These are phyloP conservation scores for Entelexis paramagnoliae DNA, from an alignment of 1,139 yeast genomes.

Conservation along the genomic window DNA sequence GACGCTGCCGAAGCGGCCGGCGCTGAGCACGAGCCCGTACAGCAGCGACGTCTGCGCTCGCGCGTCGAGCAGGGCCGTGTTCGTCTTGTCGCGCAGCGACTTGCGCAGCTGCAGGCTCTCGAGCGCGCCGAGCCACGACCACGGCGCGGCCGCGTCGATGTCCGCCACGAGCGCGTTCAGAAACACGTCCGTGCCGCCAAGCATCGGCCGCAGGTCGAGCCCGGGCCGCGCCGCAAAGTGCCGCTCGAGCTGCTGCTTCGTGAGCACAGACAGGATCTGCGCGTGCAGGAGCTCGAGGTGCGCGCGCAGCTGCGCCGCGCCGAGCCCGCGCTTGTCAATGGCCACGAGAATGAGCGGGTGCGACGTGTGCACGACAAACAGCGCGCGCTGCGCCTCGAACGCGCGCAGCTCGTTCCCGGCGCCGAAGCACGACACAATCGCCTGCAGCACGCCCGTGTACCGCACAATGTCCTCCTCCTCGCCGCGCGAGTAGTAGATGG, in stretches of 20 bases:
- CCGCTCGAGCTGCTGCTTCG: slow-evolving; percentile 60
- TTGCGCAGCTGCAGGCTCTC: slow-evolving; percentile 46
- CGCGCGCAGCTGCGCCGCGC: slow-evolving; percentile 45
- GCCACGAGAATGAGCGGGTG: slow-evolving; percentile 70
- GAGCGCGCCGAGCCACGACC: slow-evolving; percentile 50
- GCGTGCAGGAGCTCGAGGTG: slow-evolving; percentile 70
- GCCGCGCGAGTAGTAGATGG: slow-evolving; percentile 75
- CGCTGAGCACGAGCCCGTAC: slow-evolving; percentile 53
- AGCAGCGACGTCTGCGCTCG: slow-evolving; percentile 39
- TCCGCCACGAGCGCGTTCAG: slow-evolving; percentile 52
- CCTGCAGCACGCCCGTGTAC: slow-evolving; percentile 54
- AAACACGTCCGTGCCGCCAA: slow-evolving; percentile 57
- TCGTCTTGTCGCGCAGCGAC: slow-evolving; percentile 40
- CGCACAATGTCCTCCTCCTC: slow-evolving; percentile 60
- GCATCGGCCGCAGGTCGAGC: slow-evolving; percentile 66
- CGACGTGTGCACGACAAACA: slow-evolving; percentile 52
- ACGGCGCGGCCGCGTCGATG: slow-evolving; percentile 45
- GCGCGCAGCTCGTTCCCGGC: slow-evolving; percentile 21
- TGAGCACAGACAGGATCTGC: slow-evolving; percentile 68
- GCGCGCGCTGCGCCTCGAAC: slow-evolving; percentile 32
- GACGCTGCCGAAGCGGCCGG: slow-evolving; percentile 47
- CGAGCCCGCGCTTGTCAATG: slow-evolving; percentile 47
- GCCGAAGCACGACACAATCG: slow-evolving; percentile 53
- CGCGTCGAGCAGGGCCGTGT: slow-evolving; percentile 36
- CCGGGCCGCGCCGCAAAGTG: slow-evolving; percentile 64